Percentiles rank a stretch among this genome's conserved stretches.
Conservation (phyloP, 164 flowering plant species). For the Tinospora cordifolia region DNA sequence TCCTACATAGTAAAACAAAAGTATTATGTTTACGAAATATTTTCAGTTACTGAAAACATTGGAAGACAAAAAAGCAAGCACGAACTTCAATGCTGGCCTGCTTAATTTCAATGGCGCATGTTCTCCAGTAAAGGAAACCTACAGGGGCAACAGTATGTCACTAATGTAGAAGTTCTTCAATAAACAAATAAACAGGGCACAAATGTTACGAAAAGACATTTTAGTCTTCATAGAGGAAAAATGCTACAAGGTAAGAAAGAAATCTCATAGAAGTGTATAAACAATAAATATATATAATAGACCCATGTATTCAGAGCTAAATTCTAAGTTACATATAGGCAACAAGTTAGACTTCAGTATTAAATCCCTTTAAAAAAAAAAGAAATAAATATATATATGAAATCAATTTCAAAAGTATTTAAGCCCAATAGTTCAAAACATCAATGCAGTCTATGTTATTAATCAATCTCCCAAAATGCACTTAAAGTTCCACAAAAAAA, state of each 20-base stretch:
- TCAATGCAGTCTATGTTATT: background rate
- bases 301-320: background rate
- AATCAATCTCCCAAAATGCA: background rate
- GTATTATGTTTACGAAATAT: constrained; percentile 7
- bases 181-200: background rate
- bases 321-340: background rate
- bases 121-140: constrained; percentile 86
- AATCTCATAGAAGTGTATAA: background rate
- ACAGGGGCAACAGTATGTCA: constrained; percentile 6
- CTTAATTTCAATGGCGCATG: constrained; percentile 74
- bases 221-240: background rate
- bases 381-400: background rate
- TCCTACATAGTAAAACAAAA: constrained; percentile 39
- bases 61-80: background rate
- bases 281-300: background rate
- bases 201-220: background rate
- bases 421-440: background rate
- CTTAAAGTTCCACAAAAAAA: background rate
- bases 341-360: background rate
- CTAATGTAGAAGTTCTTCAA: background rate
- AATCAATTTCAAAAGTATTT: background rate
- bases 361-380: too few species aligned
- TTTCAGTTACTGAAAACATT: background rate
- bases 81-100: constrained; percentile 43
- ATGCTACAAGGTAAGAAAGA: background rate